These are phyloP conservation scores for Leccinum aurantiacum DNA, from an alignment of 768 basidiomycete genomes.

Conservation along the genomic window DNA sequence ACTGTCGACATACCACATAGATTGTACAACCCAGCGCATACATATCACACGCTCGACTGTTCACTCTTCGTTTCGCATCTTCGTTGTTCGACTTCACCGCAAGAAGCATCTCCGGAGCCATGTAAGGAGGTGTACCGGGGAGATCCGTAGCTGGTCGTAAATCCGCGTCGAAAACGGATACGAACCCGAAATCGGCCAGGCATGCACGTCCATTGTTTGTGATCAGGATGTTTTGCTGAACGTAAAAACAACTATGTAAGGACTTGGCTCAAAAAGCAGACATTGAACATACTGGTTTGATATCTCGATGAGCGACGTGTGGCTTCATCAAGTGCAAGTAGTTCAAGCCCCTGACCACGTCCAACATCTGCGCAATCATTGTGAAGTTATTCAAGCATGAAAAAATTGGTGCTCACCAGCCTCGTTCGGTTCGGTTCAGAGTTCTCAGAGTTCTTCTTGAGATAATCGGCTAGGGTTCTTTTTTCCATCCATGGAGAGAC, in stretches of 20 bases:
- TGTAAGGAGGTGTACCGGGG: conserved; percentile 21
- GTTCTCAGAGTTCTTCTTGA: conserved; percentile 25
- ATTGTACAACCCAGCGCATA: conserved; percentile 44
- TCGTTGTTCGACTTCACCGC: background rate
- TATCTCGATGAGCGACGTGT: conserved; percentile 35
- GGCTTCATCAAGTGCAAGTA: conserved; percentile 44
- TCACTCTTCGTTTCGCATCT: conserved; percentile 15
- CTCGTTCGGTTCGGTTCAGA: conserved; percentile 25
- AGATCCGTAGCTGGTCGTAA: conserved; percentile 12
- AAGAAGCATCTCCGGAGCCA: conserved; percentile 27
- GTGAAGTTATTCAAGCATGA: background rate
- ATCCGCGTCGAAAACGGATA: conserved; percentile 18
- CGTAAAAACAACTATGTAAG: conserved; percentile 10
- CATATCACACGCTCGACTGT: conserved; percentile 37
- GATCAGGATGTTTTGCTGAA: conserved; percentile 49
- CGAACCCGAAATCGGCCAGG: conserved; percentile 51
- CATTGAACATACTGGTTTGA: conserved; percentile 29
- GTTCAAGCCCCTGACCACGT: conserved; percentile 42
- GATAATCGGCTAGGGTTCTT: conserved; percentile 33
- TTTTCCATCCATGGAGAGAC: conserved; percentile 43
- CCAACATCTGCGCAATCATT: conserved; percentile 35
- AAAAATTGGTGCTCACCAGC: conserved; percentile 30
- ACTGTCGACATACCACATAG: conserved; percentile 34
- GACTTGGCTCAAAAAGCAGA: background rate
- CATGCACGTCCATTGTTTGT: conserved; percentile 42